Evolutionary conservation across 805 yeast genomes (phyloP), one percentile per base, ranked within the genome.

Genomic region (Torulaspora franciscae): DNA sequence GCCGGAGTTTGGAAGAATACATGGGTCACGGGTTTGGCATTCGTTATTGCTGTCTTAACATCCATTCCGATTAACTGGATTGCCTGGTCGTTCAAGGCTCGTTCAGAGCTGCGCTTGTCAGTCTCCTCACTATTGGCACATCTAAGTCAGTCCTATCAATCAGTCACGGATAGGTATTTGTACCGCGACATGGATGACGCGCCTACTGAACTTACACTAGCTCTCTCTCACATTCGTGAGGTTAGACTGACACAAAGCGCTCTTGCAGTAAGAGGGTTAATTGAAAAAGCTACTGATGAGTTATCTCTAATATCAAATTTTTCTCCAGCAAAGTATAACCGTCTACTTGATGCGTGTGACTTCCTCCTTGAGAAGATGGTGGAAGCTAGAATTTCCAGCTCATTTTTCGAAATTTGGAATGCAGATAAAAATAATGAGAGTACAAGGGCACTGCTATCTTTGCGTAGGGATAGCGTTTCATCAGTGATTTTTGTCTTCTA

Each of bases 341-440:
- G 56, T 4, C 42, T 75, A 19, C 40, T 75, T 8, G 51, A 62
- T 3, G 58, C 69, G 0, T 72, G 76, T 48, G 71, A 70, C 42
- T 47, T 49, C 9, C 54, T 75, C 2, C 51, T 73, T 28, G 75
- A 72, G 35, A 69, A 67, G 45, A 63, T 70, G 30, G 65, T 72
- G n/a, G 76, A 73, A 47, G 76, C 79, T 1, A 63, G 79, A 52
- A 70, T 74, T 43, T 69, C 75, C n/a, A 73, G 76, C 14, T 56
- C 70, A 2, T 71, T 67, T 48, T 75, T 75, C 56, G 71, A 68
- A 46, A 68, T 72, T 23, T 73, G 71, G 72, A 72, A 70, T 24
- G 62, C 64, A 30, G 79, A 73, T 48, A 48, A 55, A 13, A 64
- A 69, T 43, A 58, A 60, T n/a, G 62, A 61, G 13, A 64, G 64